A percentile compares a stretch with the other conserved stretches of the same genome.
These are phyloP conservation scores for Nigrospora oryzae DNA, from an alignment of 2,329 filamentous ascomycete genomes.

Conservation along the genomic window DNA sequence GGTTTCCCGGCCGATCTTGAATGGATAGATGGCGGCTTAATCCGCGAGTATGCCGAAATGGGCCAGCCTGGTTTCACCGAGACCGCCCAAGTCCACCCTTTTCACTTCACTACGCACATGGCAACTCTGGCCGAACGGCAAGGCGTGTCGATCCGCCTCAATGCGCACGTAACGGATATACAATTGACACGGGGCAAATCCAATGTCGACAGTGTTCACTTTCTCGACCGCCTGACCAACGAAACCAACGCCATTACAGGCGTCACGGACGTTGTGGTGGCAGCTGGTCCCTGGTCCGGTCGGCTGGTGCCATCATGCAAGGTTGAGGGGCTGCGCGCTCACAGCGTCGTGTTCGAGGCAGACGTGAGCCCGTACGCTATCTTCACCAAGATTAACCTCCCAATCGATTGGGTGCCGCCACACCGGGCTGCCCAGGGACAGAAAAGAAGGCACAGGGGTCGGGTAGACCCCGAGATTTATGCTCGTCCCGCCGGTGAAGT, in stretches of 20 bases:
- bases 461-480: constrained; percentile 86
- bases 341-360: constrained; percentile 57
- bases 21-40: constrained; percentile 65
- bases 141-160: constrained; percentile 59
- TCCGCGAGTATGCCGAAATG: constrained; percentile 75
- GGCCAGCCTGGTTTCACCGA: constrained; percentile 57
- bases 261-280: constrained; percentile 46
- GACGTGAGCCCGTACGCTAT: constrained; percentile 66
- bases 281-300: constrained; percentile 57
- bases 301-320: constrained; percentile 47
- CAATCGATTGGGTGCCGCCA: constrained; percentile 49
- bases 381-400: constrained; percentile 80
- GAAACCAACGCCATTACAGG: constrained; percentile 25
- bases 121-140: constrained; percentile 64
- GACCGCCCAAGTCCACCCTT: constrained; percentile 91
- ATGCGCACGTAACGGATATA: constrained; percentile 60
- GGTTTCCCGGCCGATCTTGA: constrained; percentile 70
- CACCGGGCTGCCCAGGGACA: constrained; percentile 38
- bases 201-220: constrained; percentile 53
- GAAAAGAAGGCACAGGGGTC: constrained; percentile 46
- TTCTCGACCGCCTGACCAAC: constrained; percentile 38
- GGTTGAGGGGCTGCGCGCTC: constrained; percentile 51
- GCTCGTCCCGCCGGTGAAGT: constrained; percentile 81
- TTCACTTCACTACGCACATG: constrained; percentile 81
- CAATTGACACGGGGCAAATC: constrained; percentile 35